These are phyloP conservation scores for Sphagnum magellanicum DNA, from an alignment of 228 moss, liverwort and hornwort species.

Conservation along the genomic window DNA sequence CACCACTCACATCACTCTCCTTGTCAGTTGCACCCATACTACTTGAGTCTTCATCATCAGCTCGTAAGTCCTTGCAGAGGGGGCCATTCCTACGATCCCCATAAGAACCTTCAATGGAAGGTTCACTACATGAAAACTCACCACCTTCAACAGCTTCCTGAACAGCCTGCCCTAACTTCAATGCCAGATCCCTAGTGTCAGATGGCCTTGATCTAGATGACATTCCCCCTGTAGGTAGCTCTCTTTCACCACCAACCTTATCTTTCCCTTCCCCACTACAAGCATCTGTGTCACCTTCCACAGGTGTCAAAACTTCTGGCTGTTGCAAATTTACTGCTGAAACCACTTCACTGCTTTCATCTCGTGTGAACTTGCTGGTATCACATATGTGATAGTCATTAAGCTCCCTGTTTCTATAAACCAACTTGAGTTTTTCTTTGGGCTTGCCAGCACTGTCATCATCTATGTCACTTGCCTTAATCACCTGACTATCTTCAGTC, in stretches of 20 bases:
- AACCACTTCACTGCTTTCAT: slow-evolving; percentile 10
- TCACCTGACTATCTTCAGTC: background rate
- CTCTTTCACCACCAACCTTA: slow-evolving; percentile 1
- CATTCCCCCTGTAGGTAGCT: slow-evolving; percentile 4
- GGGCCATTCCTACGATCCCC: slow-evolving; percentile 23
- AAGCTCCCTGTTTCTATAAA: slow-evolving; percentile 13
- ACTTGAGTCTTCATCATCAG: slow-evolving; percentile 14
- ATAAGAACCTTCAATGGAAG: slow-evolving; percentile 26
- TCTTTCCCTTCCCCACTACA: slow-evolving; percentile 13
- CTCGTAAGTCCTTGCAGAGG: slow-evolving; percentile 8
- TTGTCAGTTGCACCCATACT: slow-evolving; percentile 14
- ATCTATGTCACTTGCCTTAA: slow-evolving; percentile 10
- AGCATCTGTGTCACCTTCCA: slow-evolving; percentile 7
- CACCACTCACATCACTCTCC: slow-evolving; percentile 9
- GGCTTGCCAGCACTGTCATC: slow-evolving; percentile 16
- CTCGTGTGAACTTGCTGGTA: slow-evolving; percentile 4
- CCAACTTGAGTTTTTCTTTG: slow-evolving; percentile 12
- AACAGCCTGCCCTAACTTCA: slow-evolving; percentile 15
- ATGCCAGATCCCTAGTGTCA: slow-evolving; percentile 13
- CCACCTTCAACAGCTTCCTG: slow-evolving; percentile 6
- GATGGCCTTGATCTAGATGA: slow-evolving; percentile 3
- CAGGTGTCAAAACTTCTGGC: slow-evolving; percentile 10
- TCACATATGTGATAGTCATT: slow-evolving; percentile 17
- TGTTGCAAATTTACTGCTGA: slow-evolving; percentile 18
- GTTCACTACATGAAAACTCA: slow-evolving; percentile 11